Evolutionary conservation across 352 stramenopile species (phyloP).

Genomic region (Pythium chondricola): DNA sequence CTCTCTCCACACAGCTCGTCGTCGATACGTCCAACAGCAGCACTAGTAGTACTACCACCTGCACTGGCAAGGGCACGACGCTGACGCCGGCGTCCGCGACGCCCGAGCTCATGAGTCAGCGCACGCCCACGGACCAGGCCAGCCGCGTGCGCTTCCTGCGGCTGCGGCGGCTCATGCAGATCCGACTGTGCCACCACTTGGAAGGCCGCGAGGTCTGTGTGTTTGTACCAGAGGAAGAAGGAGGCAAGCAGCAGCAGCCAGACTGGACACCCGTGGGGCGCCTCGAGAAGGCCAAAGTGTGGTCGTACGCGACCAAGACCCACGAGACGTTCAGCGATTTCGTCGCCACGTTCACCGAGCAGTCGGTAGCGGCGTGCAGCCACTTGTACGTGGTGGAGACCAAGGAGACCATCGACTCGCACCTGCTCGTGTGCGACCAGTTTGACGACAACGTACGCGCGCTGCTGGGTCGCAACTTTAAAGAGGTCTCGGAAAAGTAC

Average conservation of each 20-base stretch:
- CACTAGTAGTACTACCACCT: not conserved
- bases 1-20: constrained; percentile 4
- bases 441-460: constrained; percentile 54
- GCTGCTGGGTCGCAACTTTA: constrained; percentile 26
- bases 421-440: constrained; percentile 59
- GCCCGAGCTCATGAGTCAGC: constrained; percentile 19
- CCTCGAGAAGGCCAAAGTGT: constrained; percentile 54
- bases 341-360: constrained; percentile 35
- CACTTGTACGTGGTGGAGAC: constrained; percentile 62
- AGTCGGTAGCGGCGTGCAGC: constrained; percentile 45
- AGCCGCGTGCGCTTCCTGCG: constrained; percentile 37
- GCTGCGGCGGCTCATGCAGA: constrained; percentile 64
- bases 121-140: constrained; percentile 17
- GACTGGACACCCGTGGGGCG: constrained; percentile 38
- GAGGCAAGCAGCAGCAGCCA: constrained; percentile 6
- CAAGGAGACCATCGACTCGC: constrained; percentile 60
- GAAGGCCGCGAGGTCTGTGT: constrained; percentile 51
- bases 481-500: constrained; percentile 25
- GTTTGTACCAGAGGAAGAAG: too few relatives aligned
- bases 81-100: constrained; percentile 14
- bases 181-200: constrained; percentile 57
- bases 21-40: constrained; percentile 4
- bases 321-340: constrained; percentile 57
- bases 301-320: constrained; percentile 39
- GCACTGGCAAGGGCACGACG: not conserved